phyloP scores from a whole-genome alignment of 768 basidiomycete genomes.

The Sarcodon aspratus region DNA sequence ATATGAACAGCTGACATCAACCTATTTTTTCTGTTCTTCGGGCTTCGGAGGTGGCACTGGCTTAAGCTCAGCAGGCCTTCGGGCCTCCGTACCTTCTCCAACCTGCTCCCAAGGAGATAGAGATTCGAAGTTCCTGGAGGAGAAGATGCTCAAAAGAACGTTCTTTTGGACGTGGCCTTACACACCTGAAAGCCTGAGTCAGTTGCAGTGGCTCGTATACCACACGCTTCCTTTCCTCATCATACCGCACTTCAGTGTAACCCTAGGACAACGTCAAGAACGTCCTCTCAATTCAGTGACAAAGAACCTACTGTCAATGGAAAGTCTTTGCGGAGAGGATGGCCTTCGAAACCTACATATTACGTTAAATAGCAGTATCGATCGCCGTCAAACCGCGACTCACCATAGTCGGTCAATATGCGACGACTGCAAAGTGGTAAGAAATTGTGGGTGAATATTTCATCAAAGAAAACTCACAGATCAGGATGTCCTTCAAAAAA shows the following conservation, averaged over 20 bases:
- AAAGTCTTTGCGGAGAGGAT: conserved; percentile 97
- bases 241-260: conserved; percentile 97
- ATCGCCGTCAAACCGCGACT: conserved; percentile 5
- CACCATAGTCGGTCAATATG: conserved; percentile 96
- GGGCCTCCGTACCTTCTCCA: conserved; percentile 48
- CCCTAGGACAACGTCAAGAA: conserved; percentile 43
- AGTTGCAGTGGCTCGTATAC: conserved; percentile 97
- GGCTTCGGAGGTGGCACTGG: conserved; percentile 65
- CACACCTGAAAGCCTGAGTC: conserved; percentile 93
- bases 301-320: conserved; percentile 69
- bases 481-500: conserved; percentile 97
- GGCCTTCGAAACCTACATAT: conserved; percentile 80
- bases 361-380: conserved; percentile 5
- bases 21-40: conserved; percentile 73
- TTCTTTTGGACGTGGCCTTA: conserved; percentile 1
- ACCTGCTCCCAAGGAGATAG: conserved; percentile 94
- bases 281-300: neutral
- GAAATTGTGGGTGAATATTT: conserved; percentile 9
- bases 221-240: conserved; percentile 94
- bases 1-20: neutral
- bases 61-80: conserved; percentile 62
- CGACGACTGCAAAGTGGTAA: conserved; percentile 51
- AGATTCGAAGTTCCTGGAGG: conserved; percentile 80
- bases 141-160: neutral
- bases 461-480: conserved; percentile 44